Evolutionary conservation across 257 asterid genomes (phyloP).

Genomic region (Salvia splendens): DNA sequence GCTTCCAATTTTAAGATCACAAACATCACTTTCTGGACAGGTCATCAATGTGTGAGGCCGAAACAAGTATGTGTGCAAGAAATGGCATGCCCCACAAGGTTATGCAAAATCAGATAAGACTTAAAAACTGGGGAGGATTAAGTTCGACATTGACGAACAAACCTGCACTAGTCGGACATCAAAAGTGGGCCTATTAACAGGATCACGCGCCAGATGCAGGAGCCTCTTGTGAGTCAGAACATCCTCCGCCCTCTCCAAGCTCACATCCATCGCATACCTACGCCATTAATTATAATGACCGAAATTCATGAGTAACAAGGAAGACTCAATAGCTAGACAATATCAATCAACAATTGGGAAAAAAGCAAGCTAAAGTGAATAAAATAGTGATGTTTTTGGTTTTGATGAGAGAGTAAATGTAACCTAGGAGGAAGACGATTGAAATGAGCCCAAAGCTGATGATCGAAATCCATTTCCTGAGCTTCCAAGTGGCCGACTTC

Average conservation of each 20-base stretch:
- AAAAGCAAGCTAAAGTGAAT: no score
- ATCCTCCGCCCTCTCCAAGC: conserved; percentile 91
- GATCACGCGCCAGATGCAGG: conserved; percentile 83
- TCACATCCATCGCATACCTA: conserved; percentile 97
- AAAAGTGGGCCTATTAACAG: conserved; percentile 85
- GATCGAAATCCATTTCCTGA: conserved; percentile 65
- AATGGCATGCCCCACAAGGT: neutral
- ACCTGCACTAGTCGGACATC: conserved; percentile 98
- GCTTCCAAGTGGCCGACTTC: conserved; percentile 65
- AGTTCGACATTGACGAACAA: conserved; percentile 18
- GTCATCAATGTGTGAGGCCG: neutral
- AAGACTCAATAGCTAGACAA: neutral
- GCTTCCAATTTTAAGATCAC: conserved; percentile 14
- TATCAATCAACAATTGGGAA: no score
- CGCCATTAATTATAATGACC: conserved; percentile 3
- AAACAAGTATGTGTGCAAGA: neutral
- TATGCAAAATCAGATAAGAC: neutral
- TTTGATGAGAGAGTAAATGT: conserved; percentile 8
- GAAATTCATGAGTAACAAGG: neutral
- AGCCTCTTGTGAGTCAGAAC: conserved; percentile 84
- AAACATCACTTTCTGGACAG: neutral
- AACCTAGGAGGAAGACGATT: conserved; percentile 92
- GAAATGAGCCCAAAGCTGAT: conserved; percentile 89
- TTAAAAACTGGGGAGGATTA: neutral
- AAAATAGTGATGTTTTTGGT: no score